These are phyloP conservation scores for Drosera capensis DNA, from an alignment of 148 eudicot genomes.

Conservation along the genomic window DNA sequence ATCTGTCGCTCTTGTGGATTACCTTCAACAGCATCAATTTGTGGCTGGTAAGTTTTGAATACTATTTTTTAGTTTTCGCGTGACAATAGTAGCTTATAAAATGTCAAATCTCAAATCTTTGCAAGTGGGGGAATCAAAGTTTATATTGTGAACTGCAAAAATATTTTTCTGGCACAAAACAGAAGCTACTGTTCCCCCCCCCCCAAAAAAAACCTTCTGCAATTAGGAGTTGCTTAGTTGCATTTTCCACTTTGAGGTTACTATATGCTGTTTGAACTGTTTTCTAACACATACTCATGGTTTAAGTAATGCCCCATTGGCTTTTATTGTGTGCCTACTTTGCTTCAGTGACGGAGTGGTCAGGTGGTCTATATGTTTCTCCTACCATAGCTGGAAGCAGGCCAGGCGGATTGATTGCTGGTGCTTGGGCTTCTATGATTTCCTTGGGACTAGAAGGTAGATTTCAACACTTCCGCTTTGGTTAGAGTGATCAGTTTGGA, in stretches of 20 bases:
- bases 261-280: background rate
- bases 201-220: no score
- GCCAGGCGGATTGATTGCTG: conserved; percentile 90
- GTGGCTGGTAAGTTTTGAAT: conserved; percentile 99
- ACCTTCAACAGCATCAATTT: conserved; percentile 73
- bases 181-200: no score
- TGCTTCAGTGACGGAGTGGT: conserved; percentile 88
- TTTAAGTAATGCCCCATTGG: background rate
- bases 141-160: no score
- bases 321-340: conserved; percentile 8
- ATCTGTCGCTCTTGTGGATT: conserved; percentile 1
- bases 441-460: conserved; percentile 80
- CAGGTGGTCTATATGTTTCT: conserved; percentile 96
- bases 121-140: no score
- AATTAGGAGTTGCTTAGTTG: no score
- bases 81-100: no score
- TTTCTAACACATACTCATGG: background rate
- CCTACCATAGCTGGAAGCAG: conserved; percentile 98
- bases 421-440: conserved; percentile 99
- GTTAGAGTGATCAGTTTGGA: background rate
- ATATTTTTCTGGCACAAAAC: no score
- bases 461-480: background rate
- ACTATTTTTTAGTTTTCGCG: no score
- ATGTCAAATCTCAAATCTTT: no score
- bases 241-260: background rate